phyloP scores from a whole-genome alignment of 192 early-diverging fungal species.

The Glomus cerebriforme region DNA sequence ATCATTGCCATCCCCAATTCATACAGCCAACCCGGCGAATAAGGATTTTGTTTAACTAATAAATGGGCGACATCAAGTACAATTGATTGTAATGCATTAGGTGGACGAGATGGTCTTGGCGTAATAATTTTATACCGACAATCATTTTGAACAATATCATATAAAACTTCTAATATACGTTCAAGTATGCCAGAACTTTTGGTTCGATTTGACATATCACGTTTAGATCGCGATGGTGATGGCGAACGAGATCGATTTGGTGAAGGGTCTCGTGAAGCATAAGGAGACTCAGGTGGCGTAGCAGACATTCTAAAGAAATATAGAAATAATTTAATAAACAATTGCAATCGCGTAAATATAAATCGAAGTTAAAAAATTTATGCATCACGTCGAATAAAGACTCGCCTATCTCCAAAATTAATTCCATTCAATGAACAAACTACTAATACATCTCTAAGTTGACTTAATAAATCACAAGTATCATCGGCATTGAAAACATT shows the following conservation, averaged over 20 bases:
- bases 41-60: slow-evolving; percentile 37
- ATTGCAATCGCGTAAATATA: not conserved
- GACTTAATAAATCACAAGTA: slow-evolving; percentile 29
- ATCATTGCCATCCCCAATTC: slow-evolving; percentile 54
- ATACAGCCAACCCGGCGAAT: slow-evolving; percentile 45
- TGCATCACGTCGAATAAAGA: not conserved
- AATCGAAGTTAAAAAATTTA: not conserved
- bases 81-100: slow-evolving; percentile 50
- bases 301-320: not conserved
- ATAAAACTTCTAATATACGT: slow-evolving; percentile 45
- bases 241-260: slow-evolving; percentile 27
- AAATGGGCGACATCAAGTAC: slow-evolving; percentile 51
- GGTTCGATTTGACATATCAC: not conserved
- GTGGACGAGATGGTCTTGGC: slow-evolving; percentile 54
- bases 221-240: not conserved
- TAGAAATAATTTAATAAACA: not conserved
- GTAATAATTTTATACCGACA: slow-evolving; percentile 50
- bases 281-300: slow-evolving; percentile 24
- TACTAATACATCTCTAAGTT: slow-evolving; percentile 24
- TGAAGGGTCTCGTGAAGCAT: slow-evolving; percentile 27
- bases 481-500: slow-evolving; percentile 22
- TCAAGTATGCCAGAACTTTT: slow-evolving; percentile 33
- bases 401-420: slow-evolving; percentile 26
- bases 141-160: slow-evolving; percentile 58
- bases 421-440: slow-evolving; percentile 24